These are phyloP conservation scores for Neonectria magnoliae DNA, from an alignment of 2,329 filamentous ascomycete species.

Conservation along the genomic window DNA sequence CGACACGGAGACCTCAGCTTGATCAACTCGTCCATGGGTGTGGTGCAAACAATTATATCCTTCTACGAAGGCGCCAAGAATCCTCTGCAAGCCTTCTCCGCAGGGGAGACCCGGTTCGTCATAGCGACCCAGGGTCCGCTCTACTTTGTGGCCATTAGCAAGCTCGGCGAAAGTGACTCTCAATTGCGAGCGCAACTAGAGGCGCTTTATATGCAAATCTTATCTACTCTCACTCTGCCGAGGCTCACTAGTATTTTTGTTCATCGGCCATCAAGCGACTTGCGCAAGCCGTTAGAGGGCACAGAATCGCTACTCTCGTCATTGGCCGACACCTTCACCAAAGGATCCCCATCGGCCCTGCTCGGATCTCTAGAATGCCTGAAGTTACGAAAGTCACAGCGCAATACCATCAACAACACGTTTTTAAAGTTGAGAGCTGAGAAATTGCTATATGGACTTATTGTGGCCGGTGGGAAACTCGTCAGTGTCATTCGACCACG, in stretches of 20 bases:
- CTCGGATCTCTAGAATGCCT: constrained; percentile 93
- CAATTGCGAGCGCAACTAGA: constrained; percentile 90
- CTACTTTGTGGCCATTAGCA: constrained; percentile 93
- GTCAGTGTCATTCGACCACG: constrained; percentile 96
- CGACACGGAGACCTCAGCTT: constrained; percentile 90
- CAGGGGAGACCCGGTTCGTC: constrained; percentile 87
- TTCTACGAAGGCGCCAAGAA: constrained; percentile 89
- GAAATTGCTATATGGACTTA: constrained; percentile 88
- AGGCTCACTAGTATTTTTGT: constrained; percentile 88
- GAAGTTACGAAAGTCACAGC: constrained; percentile 88
- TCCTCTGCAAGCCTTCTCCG: constrained; percentile 82
- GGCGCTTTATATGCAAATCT: constrained; percentile 96
- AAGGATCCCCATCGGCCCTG: constrained; percentile 87
- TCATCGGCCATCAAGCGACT: constrained; percentile 90
- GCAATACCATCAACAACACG: constrained; percentile 85
- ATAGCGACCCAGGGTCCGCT: constrained; percentile 86
- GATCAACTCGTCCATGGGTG: constrained; percentile 92
- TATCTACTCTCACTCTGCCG: constrained; percentile 93
- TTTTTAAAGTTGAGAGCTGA: constrained; percentile 82
- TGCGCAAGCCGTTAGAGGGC: constrained; percentile 88
- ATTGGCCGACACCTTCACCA: constrained; percentile 92
- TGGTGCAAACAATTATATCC: constrained; percentile 97
- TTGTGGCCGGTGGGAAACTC: constrained; percentile 90
- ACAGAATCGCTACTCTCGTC: constrained; percentile 92
- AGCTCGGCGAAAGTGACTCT: constrained; percentile 88